Evolutionary conservation across 2,329 filamentous ascomycete genomes (phyloP).

Genomic region (Beauveria bassiana): DNA sequence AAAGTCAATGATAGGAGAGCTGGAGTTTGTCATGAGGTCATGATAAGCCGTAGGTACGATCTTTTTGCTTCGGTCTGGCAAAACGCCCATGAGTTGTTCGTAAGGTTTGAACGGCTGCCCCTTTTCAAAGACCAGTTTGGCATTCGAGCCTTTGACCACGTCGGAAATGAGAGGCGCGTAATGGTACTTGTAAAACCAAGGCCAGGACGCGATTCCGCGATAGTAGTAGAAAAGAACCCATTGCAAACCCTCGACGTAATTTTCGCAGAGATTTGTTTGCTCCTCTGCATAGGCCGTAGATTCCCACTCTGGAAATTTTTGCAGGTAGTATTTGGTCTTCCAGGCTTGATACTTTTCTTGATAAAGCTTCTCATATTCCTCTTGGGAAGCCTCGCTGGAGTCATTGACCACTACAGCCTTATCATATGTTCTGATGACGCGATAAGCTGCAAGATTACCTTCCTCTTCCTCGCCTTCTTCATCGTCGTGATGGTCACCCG

Average conservation of each 20-base stretch:
- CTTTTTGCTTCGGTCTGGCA: conserved; percentile 94
- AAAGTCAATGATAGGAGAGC: conserved; percentile 94
- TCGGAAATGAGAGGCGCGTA: conserved; percentile 98
- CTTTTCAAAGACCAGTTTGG: conserved; percentile 84
- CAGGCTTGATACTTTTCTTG: conserved; percentile 82
- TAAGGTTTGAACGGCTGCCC: conserved; percentile 93
- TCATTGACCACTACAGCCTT: conserved; percentile 79
- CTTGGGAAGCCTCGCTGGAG: conserved; percentile 69
- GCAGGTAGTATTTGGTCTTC: conserved; percentile 90
- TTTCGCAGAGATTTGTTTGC: conserved; percentile 76
- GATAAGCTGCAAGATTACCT: conserved; percentile 75
- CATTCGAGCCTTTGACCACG: conserved; percentile 78
- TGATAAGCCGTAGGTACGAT: conserved; percentile 87
- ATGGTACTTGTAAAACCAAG: conserved; percentile 96
- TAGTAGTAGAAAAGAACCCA: conserved; percentile 99
- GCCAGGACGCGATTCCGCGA: conserved; percentile 92
- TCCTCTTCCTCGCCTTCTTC: conserved; percentile 54
- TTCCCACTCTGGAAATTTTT: conserved; percentile 83
- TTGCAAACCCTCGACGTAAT: conserved; percentile 94
- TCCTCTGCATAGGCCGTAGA: conserved; percentile 68
- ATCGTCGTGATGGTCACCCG: conserved; percentile 57
- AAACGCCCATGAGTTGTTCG: conserved; percentile 95
- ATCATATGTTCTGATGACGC: conserved; percentile 85
- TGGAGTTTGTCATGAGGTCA: conserved; percentile 81
- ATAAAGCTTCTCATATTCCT: conserved; percentile 75